These are phyloP conservation scores for Epichloe bromicola DNA, from an alignment of 2,329 filamentous ascomycete genomes.

Conservation along the genomic window DNA sequence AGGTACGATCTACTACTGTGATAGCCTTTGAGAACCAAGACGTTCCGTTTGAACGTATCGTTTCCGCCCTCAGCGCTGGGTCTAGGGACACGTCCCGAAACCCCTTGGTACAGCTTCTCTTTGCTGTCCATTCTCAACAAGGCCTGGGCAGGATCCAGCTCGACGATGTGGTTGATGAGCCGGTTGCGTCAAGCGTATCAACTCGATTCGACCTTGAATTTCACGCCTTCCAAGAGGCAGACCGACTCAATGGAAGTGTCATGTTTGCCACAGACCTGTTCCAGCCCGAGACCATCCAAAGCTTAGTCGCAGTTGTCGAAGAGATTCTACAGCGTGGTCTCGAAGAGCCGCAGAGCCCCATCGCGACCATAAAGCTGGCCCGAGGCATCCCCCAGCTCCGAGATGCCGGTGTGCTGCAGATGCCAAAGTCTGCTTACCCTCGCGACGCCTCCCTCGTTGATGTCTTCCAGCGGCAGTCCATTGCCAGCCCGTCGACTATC, in stretches of 20 bases:
- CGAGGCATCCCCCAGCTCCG: no score
- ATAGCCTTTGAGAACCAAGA: constrained; percentile 9
- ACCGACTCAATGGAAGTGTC: not conserved
- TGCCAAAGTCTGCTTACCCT: no score
- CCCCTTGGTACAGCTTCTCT: constrained; percentile 9
- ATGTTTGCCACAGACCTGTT: not conserved
- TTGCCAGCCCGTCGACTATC: no score
- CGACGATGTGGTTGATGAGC: constrained; percentile 8
- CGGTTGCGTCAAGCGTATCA: not conserved
- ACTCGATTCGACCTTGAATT: constrained; percentile 13
- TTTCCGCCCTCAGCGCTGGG: constrained; percentile 4
- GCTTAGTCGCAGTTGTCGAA: not conserved
- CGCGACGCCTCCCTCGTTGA: no score
- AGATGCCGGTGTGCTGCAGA: no score
- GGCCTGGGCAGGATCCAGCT: constrained; percentile 10
- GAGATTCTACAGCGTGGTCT: constrained; percentile 6
- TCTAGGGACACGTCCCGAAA: constrained; percentile 8
- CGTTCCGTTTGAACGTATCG: constrained; percentile 10
- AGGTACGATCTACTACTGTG: not conserved
- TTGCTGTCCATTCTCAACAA: constrained; percentile 12
- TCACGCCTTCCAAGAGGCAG: not conserved
- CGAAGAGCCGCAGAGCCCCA: constrained; percentile 2
- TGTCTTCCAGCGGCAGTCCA: no score
- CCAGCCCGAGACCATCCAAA: not conserved
- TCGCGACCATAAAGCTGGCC: no score